Evolutionary conservation across 2,329 filamentous ascomycete genomes (phyloP), one percentile per base, ranked within the genome.

Genomic region (Sporothrix brunneoviolacea): DNA sequence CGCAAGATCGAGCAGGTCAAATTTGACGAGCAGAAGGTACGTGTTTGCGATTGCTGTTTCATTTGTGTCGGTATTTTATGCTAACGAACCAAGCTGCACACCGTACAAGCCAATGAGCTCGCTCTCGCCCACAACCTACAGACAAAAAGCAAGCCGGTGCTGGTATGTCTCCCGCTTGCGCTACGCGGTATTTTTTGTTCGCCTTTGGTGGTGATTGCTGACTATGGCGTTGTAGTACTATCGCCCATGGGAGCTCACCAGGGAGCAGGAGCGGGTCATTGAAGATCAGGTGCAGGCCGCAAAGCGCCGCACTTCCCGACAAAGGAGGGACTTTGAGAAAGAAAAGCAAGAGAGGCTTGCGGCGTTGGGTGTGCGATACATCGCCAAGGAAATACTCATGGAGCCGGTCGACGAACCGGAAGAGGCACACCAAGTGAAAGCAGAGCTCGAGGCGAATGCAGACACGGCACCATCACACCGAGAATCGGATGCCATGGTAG

Each of bases 1-100:
- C 77, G 89, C 54, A 77, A 75, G 67, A 73, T 73, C 52, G 84
- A 91, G 66, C 88, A 93, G 68, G 77, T 82, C 57, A 72, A 77
- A 40, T 88, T 88, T 60, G 87, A 95, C 56, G 82, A 86, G 66
- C 74, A 85, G 68, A 79, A 83, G 65, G 90, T 95, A 70, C 58
- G 85, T 76, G 21, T 18, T 19, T 45, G n/a, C n/a, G n/a, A n/a
- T n/a, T n/a, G n/a, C n/a, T n/a, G n/a, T n/a, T 39, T 24, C 18
- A 35, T 21, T 9, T 22, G 18, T 33, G 13, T 7, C 35, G 24
- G 18, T 33, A 42, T 52, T 49, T 28, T 42, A 49, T 58, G 59
- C 62, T 65, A 48, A 64, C 58, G 43, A 51, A 91, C 21, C 21
- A 47, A 43, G 86, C 86, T 95, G 85, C 76, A 74, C 50, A 78